phyloP scores from a whole-genome alignment of 306 rosid species.

The Heteromeles arbutifolia region DNA sequence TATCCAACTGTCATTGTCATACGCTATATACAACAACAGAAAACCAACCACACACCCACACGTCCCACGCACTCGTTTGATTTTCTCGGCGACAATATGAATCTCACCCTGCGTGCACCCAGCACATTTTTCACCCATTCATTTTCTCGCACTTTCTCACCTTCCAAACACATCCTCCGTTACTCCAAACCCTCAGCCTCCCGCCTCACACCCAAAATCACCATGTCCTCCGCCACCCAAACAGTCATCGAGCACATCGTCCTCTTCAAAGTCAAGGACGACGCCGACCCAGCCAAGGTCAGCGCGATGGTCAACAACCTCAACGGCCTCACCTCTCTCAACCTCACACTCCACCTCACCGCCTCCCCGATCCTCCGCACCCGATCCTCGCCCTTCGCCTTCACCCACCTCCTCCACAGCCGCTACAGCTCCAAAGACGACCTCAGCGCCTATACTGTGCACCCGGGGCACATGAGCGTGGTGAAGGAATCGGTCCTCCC shows the following conservation, averaged over 20 bases:
- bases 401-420: conserved; percentile 83
- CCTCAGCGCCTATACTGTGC: conserved; percentile 46
- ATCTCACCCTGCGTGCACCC: conserved; percentile 14
- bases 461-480: conserved; percentile 58
- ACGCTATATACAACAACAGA: background rate
- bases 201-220: conserved; percentile 14
- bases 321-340: conserved; percentile 46
- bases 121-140: conserved; percentile 2
- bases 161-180: conserved; percentile 1
- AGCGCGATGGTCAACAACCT: conserved; percentile 49
- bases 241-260: conserved; percentile 68
- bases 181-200: background rate
- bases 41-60: background rate
- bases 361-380: conserved; percentile 61
- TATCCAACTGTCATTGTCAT: background rate
- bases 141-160: conserved; percentile 15
- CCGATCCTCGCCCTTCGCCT: conserved; percentile 50
- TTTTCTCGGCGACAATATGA: background rate
- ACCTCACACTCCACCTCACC: conserved; percentile 50
- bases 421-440: conserved; percentile 66
- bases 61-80: background rate
- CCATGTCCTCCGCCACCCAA: conserved; percentile 20
- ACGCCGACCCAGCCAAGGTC: conserved; percentile 54
- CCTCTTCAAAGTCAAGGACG: conserved; percentile 75
- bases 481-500: conserved; percentile 65